Conservation (phyloP, 345 rosid species). For the Melastoma malabathricum region DNA sequence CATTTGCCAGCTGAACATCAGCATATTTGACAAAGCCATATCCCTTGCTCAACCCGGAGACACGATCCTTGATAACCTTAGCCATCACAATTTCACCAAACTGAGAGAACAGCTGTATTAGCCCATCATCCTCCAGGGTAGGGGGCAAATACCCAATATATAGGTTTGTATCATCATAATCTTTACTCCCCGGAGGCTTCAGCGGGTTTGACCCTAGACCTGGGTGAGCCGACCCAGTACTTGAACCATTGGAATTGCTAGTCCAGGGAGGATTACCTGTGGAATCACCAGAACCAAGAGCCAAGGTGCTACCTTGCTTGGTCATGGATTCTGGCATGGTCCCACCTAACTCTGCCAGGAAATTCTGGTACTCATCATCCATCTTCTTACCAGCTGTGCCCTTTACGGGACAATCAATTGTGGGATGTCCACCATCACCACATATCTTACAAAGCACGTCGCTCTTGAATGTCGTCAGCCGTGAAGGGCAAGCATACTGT, state of each 20-base stretch:
- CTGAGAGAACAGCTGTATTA: slow-evolving; percentile 67
- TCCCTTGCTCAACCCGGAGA: slow-evolving; percentile 70
- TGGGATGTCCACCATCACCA: slow-evolving; percentile 98
- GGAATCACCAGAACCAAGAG: slow-evolving; percentile 54
- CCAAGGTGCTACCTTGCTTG: slow-evolving; percentile 51
- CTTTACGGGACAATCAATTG: slow-evolving; percentile 94
- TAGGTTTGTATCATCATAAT: slow-evolving; percentile 78
- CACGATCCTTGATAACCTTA: slow-evolving; percentile 84
- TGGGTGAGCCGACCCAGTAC: slow-evolving; percentile 37
- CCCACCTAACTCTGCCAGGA: slow-evolving; percentile 86
- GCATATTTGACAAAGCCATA: slow-evolving; percentile 94
- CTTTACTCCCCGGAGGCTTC: slow-evolving; percentile 45
- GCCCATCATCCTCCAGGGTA: slow-evolving; percentile 72
- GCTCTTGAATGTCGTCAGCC: slow-evolving; percentile 82
- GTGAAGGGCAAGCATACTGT: slow-evolving; percentile 87
- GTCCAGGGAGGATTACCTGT: slow-evolving; percentile 90
- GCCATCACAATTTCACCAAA: slow-evolving; percentile 97
- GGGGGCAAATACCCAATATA: slow-evolving; percentile 93
- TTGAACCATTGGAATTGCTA: slow-evolving; percentile 42
- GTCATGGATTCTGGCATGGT: slow-evolving; percentile 80
- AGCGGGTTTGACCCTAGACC: slow-evolving; percentile 58
- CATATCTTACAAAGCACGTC: slow-evolving; percentile 98
- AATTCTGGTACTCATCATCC: slow-evolving; percentile 98
- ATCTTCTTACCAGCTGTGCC: slow-evolving; percentile 87
- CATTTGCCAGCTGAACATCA: slow-evolving; percentile 77